Evolutionary conservation across 2,329 filamentous ascomycete genomes (phyloP).

Genomic region (Aspergillus melleus): DNA sequence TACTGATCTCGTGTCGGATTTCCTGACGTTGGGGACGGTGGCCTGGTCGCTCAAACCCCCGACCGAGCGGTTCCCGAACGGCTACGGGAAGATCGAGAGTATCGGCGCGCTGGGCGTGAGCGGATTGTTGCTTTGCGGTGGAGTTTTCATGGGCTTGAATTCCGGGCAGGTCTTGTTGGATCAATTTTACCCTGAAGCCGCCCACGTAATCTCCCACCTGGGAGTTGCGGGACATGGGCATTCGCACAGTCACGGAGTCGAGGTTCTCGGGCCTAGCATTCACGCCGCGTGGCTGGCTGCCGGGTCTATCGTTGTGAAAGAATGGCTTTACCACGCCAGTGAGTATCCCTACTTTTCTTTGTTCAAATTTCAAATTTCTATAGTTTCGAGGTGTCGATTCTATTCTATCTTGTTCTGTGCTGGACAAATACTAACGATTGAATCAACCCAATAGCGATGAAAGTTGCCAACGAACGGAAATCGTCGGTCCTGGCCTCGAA

Average conservation of each 20-base stretch:
- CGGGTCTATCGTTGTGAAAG: constrained; percentile 87
- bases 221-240: constrained; percentile 56
- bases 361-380: too few species aligned
- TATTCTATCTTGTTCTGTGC: too few species aligned
- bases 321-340: constrained; percentile 97
- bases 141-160: constrained; percentile 87
- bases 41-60: constrained; percentile 89
- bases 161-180: constrained; percentile 69
- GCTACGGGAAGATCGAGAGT: constrained; percentile 98
- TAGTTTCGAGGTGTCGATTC: too few species aligned
- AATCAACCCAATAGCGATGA: constrained; percentile 67
- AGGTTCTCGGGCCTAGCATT: constrained; percentile 71
- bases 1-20: constrained; percentile 90
- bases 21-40: constrained; percentile 91
- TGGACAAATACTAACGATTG: background rate
- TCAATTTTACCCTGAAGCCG: constrained; percentile 69
- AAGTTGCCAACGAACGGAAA: constrained; percentile 89
- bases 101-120: constrained; percentile 91
- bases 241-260: constrained; percentile 54
- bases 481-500: constrained; percentile 96
- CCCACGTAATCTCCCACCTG: constrained; percentile 47
- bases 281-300: constrained; percentile 93
- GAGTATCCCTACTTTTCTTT: constrained; percentile 49
- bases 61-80: constrained; percentile 78
- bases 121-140: constrained; percentile 82